Conservation (phyloP, 139 green algal species). For the Ettlia oleoabundans region DNA sequence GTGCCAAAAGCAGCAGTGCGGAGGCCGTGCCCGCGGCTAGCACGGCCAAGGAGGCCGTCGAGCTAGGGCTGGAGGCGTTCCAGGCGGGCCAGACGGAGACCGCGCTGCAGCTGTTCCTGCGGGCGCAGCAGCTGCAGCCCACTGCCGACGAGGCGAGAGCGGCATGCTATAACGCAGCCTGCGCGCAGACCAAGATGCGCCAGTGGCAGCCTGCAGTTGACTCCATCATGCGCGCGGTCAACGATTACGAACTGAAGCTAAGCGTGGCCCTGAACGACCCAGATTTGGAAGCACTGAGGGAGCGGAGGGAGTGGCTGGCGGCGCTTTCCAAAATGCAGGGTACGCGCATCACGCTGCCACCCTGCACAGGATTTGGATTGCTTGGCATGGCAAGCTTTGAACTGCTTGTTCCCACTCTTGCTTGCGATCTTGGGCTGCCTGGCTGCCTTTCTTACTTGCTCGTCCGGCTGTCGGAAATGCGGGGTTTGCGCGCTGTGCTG, state of each 20-base stretch:
- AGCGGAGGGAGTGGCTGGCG: constrained; percentile 87
- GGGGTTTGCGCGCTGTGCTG: too few relatives aligned
- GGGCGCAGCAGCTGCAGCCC: constrained; percentile 73
- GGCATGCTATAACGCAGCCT: constrained; percentile 94
- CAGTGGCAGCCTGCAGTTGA: constrained; percentile 81
- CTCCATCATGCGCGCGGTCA: constrained; percentile 74
- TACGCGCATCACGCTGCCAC: background rate
- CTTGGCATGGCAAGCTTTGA: too few relatives aligned
- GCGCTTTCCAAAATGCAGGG: constrained; percentile 64
- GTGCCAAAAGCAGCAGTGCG: constrained; percentile 5
- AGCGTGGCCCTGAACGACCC: constrained; percentile 80
- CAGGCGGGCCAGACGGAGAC: constrained; percentile 35
- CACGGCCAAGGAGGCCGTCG: constrained; percentile 69
- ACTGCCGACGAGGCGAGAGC: constrained; percentile 86
- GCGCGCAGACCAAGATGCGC: constrained; percentile 77
- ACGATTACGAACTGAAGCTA: constrained; percentile 86
- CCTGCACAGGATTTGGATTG: too few relatives aligned
- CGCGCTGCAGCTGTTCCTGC: constrained; percentile 76
- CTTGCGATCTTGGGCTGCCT: too few relatives aligned
- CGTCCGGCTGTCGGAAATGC: too few relatives aligned
- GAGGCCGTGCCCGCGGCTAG: background rate
- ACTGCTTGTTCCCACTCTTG: too few relatives aligned
- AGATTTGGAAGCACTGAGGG: constrained; percentile 81
- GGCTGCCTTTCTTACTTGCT: too few relatives aligned
- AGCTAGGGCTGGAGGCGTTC: constrained; percentile 65